These are phyloP conservation scores for Chenopodium quinoa DNA, from an alignment of 148 eudicot genomes.

Conservation along the genomic window DNA sequence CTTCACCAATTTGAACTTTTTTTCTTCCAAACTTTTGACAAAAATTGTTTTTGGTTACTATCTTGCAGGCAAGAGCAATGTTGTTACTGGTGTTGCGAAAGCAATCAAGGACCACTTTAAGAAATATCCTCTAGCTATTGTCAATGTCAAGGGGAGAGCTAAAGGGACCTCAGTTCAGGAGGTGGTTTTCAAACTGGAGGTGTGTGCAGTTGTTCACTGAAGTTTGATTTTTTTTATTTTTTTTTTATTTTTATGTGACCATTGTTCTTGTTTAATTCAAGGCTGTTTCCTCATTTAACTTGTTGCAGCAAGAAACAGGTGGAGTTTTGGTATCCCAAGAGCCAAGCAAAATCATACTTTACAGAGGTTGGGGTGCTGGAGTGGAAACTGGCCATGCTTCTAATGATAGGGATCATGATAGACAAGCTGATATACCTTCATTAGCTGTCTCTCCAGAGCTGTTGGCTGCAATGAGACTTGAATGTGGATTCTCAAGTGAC, in stretches of 20 bases:
- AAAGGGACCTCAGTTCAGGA: slow-evolving; percentile 89
- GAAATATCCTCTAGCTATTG: slow-evolving; percentile 83
- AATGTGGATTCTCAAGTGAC: slow-evolving; percentile 61
- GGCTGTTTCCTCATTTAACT: slow-evolving; percentile 14
- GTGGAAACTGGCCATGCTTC: slow-evolving; percentile 29
- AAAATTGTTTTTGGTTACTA: background rate
- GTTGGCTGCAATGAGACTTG: slow-evolving; percentile 78
- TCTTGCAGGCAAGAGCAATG: slow-evolving; percentile 70
- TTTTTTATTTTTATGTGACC: background rate
- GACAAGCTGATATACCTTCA: slow-evolving; percentile 13
- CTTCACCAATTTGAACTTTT: background rate
- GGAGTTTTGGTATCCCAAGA: slow-evolving; percentile 82
- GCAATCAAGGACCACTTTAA: slow-evolving; percentile 72
- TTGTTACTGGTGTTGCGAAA: slow-evolving; percentile 73
- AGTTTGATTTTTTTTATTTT: background rate
- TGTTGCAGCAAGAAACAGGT: slow-evolving; percentile 79
- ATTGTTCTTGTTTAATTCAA: slow-evolving; percentile 10
- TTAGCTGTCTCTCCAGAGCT: slow-evolving; percentile 65
- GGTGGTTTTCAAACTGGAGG: slow-evolving; percentile 77
- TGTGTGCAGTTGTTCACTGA: slow-evolving; percentile 30
- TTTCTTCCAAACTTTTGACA: background rate
- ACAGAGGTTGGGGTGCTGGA: slow-evolving; percentile 84
- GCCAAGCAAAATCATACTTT: slow-evolving; percentile 82
- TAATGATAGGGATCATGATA: slow-evolving; percentile 18
- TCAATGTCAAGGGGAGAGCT: slow-evolving; percentile 91